Evolutionary conservation across 371 early-diverging fungal species (phyloP), one percentile per base, ranked within the genome.

Genomic region (Mucor irregularis): DNA sequence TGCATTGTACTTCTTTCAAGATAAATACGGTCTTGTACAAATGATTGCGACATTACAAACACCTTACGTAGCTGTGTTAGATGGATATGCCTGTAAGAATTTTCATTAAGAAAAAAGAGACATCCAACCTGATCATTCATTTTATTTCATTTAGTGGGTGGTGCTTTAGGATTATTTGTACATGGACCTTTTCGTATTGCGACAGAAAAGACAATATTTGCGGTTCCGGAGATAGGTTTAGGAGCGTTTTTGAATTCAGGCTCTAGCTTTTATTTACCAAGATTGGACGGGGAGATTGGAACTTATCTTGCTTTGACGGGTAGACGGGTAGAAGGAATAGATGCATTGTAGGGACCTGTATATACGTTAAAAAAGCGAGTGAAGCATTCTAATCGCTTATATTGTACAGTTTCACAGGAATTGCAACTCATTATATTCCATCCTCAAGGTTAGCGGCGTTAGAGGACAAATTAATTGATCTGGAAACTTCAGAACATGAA

Each of bases 201-300:
- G 92, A 11, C 96, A 94, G 98, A 98, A 68, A 84, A 88, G 52
- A 92, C 97, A 1, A 70, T 91, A 39, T 93, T 96, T 67, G 91
- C 97, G 19, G 92, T 96, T 89, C 96, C 95, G 11, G 96, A 97
- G 75, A 89, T 93, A 14, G 81, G 76, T 42, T 93, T 97, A 54
- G 98, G 99, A 5, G 78, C 96, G 29, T 93, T 93, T 73, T 93
- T 97, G 3, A 97, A 95, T 58, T 95, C 97, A 5, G 99, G 98
- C 16, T 94, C 92, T 2, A 86, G 91, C 28, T 97, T 96, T 78
- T 96, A 94, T 68, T 66, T 98, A 56, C 86, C 98, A 7, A 78
- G 95, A 26, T 63, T 98, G 62, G 97, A 98, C 64, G 95, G 95
- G 11, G 87, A 94, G 69, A 75, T 93, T 8, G 99, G 99, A 10